These are phyloP conservation scores for Barnettozyma siamensis DNA, from an alignment of 805 yeast genomes.

Conservation along the genomic window DNA sequence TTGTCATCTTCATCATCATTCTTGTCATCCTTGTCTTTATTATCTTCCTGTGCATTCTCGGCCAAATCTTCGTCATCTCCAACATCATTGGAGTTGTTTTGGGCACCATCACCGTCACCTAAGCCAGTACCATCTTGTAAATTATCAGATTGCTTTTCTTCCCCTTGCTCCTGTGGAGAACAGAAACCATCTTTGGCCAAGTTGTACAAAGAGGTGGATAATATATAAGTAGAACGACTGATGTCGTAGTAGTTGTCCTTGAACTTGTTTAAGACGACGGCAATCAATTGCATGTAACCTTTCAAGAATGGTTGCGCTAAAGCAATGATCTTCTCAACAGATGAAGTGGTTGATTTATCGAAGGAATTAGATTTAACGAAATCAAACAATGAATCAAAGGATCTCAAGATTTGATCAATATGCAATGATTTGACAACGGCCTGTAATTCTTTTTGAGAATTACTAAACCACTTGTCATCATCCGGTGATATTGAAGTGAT, in stretches of 20 bases:
- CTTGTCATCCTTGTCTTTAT: constrained; percentile 66
- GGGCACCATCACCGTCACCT: constrained; percentile 91
- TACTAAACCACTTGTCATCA: constrained; percentile 65
- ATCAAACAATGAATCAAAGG: constrained; percentile 32
- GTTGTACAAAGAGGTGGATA: constrained; percentile 49
- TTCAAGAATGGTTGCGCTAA: constrained; percentile 59
- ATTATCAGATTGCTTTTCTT: constrained; percentile 57
- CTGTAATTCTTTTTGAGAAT: constrained; percentile 40
- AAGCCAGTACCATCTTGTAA: constrained; percentile 83
- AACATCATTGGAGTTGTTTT: constrained; percentile 73
- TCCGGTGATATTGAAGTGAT: constrained; percentile 33
- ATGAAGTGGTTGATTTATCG: constrained; percentile 30
- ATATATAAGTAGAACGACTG: constrained; percentile 55
- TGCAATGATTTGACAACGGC: constrained; percentile 40
- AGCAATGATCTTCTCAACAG: constrained; percentile 43
- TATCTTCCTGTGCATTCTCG: constrained; percentile 63
- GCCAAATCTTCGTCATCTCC: constrained; percentile 88
- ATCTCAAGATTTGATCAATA: constrained; percentile 29
- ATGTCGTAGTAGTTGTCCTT: constrained; percentile 45
- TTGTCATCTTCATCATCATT: constrained; percentile 63
- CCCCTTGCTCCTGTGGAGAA: constrained; percentile 72
- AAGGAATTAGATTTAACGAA: constrained; percentile 34
- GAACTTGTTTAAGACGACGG: constrained; percentile 37
- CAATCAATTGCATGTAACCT: constrained; percentile 50
- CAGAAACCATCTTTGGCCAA: constrained; percentile 85